Evolutionary conservation across 208 protist genomes (phyloP).

Genomic region (Porcisia deanei): DNA sequence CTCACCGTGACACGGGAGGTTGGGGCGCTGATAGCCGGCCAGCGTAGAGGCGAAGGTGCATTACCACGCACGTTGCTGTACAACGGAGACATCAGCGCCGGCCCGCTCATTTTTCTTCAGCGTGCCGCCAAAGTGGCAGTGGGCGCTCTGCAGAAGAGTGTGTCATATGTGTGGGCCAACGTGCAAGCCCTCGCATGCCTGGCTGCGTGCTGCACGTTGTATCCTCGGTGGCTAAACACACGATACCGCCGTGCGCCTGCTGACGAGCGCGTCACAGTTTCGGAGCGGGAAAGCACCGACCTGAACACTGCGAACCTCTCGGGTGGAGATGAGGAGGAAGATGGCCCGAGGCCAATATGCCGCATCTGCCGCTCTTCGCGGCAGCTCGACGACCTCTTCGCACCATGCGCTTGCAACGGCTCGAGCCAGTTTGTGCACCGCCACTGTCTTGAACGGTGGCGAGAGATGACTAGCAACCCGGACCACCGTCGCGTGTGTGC

Average conservation of each 20-base stretch:
- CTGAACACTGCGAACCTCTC: constrained; percentile 1
- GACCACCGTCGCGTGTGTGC: constrained; percentile 33
- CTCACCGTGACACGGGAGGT: constrained; percentile 16
- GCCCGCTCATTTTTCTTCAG: constrained; percentile 4
- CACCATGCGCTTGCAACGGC: constrained; percentile 32
- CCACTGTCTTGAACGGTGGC: constrained; percentile 32
- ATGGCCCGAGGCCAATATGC: constrained; percentile 20
- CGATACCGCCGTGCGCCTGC: constrained; percentile 10
- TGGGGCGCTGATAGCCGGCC: constrained; percentile 8
- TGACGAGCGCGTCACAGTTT: constrained; percentile 3
- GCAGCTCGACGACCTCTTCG: constrained; percentile 26
- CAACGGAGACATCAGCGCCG: constrained; percentile 10
- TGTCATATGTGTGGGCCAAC: not conserved
- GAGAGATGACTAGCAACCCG: constrained; percentile 32
- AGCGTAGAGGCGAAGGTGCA: not conserved
- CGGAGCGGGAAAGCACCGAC: constrained; percentile 20
- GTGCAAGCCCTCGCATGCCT: not conserved
- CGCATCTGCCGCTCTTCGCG: constrained; percentile 32
- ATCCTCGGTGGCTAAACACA: constrained; percentile 9
- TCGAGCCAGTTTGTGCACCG: constrained; percentile 33
- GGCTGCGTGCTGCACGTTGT: not conserved
- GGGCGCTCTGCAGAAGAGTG: not conserved
- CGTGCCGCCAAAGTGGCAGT: constrained; percentile 14
- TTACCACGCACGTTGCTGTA: constrained; percentile 8
- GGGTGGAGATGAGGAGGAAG: constrained; percentile 16